Evolutionary conservation across 2,329 filamentous ascomycete species (phyloP).

Genomic region (Fusarium nodosum): DNA sequence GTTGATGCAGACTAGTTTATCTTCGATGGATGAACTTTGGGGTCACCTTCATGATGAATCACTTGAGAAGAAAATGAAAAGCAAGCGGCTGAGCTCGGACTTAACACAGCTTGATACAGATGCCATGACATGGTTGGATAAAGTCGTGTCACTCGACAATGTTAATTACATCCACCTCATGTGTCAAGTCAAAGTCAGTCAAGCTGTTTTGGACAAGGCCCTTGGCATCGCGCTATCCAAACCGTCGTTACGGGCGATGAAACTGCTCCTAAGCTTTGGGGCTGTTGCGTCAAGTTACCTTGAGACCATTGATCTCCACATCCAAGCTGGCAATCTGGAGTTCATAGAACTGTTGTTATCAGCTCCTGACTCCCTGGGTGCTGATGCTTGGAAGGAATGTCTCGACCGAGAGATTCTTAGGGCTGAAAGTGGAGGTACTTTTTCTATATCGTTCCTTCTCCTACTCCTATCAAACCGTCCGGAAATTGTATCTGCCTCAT

Average conservation of each 20-base stretch:
- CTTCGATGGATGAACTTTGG: slow-evolving; percentile 28
- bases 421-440: neutral
- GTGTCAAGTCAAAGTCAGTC: slow-evolving; percentile 12
- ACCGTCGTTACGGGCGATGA: neutral
- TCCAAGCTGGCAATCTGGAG: neutral
- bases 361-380: neutral
- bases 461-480: neutral
- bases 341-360: slow-evolving; percentile 8
- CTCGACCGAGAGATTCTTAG: slow-evolving; percentile 10
- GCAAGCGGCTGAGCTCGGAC: neutral
- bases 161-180: slow-evolving; percentile 28
- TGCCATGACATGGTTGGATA: slow-evolving; percentile 17
- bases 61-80: slow-evolving; percentile 36
- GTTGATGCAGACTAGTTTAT: neutral
- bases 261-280: slow-evolving; percentile 24
- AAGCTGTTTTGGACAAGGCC: slow-evolving; percentile 9
- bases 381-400: neutral
- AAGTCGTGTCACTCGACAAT: neutral
- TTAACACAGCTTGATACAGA: neutral
- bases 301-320: neutral
- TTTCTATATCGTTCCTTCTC: slow-evolving; percentile 4
- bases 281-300: neutral
- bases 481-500: fast-evolving
- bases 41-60: slow-evolving; percentile 14
- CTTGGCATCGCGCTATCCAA: slow-evolving; percentile 22